Base-by-base conservation (phyloP, 805 yeast genomes). In the Suhomyces sp. region DNA sequence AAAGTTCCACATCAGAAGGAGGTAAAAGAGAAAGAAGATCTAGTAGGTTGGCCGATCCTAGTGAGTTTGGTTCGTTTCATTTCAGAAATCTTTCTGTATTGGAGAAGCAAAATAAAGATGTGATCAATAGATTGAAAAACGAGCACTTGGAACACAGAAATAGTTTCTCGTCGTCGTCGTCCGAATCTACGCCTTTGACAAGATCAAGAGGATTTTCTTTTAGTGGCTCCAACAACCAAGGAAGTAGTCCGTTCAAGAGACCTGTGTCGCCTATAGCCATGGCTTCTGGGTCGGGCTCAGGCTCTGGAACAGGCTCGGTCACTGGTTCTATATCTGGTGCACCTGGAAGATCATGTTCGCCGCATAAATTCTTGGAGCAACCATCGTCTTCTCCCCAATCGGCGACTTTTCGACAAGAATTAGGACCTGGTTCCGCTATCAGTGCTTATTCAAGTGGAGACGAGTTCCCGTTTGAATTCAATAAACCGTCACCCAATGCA, bases 81-180 rank as follows among this genome's bases (percentile, higher is more conserved):
- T 94, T 89, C 71, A 79, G 97, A 58, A 94, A 94, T 66, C 72
- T 94, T 56, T 86, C 93, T 4, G 94, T 94, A 5, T 78, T 96
- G 52, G 98, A 94, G 60, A 88, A 88, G 61, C 97, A 97, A 7
- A 94, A 94, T 65, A 90, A 90, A 64, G 97, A 92, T 70, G 92
- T 88, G 12, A 90, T 94, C 57, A 88, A 89, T 62, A 76, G 97
- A 57, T 79, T 94, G 64, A 88, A 91, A 63, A 86, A 79, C 29
- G 98, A 93, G 66, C 96, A 90, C 67, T 59, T 86, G 57, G 89
- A 85, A 57, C 85, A 82, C 59, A 74, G 71, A 56, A 75, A 71
- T 51, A 78, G 83, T 48, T 67, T 74, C 45, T 76, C 86, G 6
- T 70, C 80, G 1, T 74, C 84, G 0, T 75, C 83, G 2, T 76